Conservation (phyloP, 228 moss, liverwort and hornwort genomes). For the Sphagnum magellanicum region DNA sequence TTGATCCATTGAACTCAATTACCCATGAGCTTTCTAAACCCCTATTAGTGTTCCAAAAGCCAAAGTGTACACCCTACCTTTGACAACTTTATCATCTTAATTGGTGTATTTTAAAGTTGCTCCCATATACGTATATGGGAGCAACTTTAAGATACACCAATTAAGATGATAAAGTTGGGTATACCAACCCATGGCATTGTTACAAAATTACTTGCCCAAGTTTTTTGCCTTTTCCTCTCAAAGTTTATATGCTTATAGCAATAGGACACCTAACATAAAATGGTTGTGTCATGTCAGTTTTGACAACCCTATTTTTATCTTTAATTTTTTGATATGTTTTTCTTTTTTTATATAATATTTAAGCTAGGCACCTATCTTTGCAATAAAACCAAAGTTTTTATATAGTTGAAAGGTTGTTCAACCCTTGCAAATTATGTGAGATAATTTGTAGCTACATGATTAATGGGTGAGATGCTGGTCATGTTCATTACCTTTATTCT, state of each 20-base stretch:
- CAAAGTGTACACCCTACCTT: background rate
- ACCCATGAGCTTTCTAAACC: background rate
- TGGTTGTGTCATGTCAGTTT: no score
- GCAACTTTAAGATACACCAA: no score
- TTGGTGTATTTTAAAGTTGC: background rate
- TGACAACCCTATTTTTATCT: no score
- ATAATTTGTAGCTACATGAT: background rate
- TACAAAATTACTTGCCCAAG: background rate
- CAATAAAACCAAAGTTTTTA: background rate
- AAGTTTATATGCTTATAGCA: background rate
- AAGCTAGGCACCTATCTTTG: background rate
- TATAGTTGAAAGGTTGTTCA: background rate
- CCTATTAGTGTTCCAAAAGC: background rate
- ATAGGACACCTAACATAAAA: background rate
- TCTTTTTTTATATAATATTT: background rate
- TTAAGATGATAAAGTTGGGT: no score
- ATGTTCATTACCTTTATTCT: background rate
- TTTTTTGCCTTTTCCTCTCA: background rate
- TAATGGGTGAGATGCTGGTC: background rate
- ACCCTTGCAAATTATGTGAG: background rate
- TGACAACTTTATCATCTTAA: background rate
- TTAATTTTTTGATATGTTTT: no score
- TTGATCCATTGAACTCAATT: background rate
- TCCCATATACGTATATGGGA: no score
- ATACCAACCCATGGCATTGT: background rate